Evolutionary conservation across 805 yeast genomes (phyloP).

Genomic region (Myxozyma mucilagina): DNA sequence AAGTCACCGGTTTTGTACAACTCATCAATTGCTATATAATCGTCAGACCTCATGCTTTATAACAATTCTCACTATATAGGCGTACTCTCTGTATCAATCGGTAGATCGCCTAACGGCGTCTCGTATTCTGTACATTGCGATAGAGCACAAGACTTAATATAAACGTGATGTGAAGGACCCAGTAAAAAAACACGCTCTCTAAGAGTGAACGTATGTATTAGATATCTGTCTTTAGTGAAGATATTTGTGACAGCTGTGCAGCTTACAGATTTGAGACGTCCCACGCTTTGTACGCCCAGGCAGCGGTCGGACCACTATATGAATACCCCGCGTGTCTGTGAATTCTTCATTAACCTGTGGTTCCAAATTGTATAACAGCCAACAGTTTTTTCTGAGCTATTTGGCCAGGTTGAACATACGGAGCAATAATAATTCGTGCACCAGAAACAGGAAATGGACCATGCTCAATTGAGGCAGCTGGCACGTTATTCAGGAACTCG

Average conservation of each 20-base stretch:
- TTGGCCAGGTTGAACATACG: conserved; percentile 39
- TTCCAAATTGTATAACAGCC: background rate
- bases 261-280: conserved; percentile 52
- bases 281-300: conserved; percentile 72
- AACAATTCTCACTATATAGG: no score
- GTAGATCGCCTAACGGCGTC: conserved; percentile 80
- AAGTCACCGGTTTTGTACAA: conserved; percentile 47
- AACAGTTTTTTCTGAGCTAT: background rate
- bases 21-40: conserved; percentile 20
- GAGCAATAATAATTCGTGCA: conserved; percentile 59
- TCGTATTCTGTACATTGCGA: conserved; percentile 57
- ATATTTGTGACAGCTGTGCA: background rate
- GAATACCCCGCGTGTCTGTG: conserved; percentile 86
- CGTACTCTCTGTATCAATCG: conserved; percentile 56
- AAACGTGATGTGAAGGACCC: conserved; percentile 93
- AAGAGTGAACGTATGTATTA: background rate
- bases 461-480: conserved; percentile 20
- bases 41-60: background rate
- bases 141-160: conserved; percentile 61
- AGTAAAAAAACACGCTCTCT: conserved; percentile 65
- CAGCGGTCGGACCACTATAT: conserved; percentile 76
- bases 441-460: conserved; percentile 40
- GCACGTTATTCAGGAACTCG: conserved; percentile 46
- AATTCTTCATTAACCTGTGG: background rate
- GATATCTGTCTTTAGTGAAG: background rate